A percentile compares a stretch with the other conserved stretches of the same genome.
phyloP scores from a whole-genome alignment of 2,329 filamentous ascomycete species.

The Trichoderma asperellum region DNA sequence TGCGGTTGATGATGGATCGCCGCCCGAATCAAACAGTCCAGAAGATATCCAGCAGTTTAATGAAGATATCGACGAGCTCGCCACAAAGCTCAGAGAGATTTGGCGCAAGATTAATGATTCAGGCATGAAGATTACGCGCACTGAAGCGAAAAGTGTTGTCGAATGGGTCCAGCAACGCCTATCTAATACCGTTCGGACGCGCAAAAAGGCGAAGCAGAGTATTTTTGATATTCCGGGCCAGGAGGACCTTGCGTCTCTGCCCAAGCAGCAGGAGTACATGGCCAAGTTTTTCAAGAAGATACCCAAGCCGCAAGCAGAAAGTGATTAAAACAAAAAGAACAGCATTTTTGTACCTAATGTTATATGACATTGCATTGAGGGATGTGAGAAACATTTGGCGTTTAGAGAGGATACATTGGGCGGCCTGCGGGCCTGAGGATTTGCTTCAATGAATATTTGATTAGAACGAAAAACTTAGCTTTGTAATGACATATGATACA shows the following conservation, averaged over 20 bases:
- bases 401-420: neutral
- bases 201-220: constrained; percentile 56
- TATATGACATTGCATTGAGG: neutral
- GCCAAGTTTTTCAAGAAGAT: constrained; percentile 49
- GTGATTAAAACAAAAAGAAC: neutral
- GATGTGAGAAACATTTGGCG: neutral
- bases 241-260: constrained; percentile 46
- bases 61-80: constrained; percentile 68
- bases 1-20: constrained; percentile 67
- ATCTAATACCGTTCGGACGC: constrained; percentile 70
- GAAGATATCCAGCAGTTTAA: constrained; percentile 63
- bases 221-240: constrained; percentile 50
- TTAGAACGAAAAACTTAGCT: constrained; percentile 28
- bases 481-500: constrained; percentile 40
- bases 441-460: neutral
- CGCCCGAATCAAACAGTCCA: constrained; percentile 35
- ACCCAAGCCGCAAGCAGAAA: constrained; percentile 19
- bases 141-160: constrained; percentile 76
- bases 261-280: constrained; percentile 56
- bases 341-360: neutral
- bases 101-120: constrained; percentile 71
- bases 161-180: constrained; percentile 77
- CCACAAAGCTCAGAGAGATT: constrained; percentile 60
- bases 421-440: neutral
- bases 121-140: constrained; percentile 71